A percentile compares a stretch with the other conserved stretches of the same genome.
Evolutionary conservation across 1,284 basidiomycete genomes (phyloP).

Genomic region (Malassezia obtusa): DNA sequence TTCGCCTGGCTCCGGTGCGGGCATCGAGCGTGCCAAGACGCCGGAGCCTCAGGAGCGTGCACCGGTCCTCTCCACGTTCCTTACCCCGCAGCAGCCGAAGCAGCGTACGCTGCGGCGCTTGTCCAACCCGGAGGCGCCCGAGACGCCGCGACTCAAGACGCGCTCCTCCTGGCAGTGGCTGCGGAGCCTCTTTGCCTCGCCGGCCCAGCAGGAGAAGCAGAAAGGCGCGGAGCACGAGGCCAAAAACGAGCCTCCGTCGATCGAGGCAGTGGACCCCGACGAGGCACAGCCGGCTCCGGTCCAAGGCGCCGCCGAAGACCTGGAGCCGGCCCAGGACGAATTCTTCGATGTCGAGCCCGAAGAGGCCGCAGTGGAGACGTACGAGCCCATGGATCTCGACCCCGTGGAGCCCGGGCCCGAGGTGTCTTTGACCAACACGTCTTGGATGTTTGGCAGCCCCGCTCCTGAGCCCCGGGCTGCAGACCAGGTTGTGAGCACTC

Average conservation of each 20-base stretch:
- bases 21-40: not conserved
- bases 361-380: not conserved
- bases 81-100: slow-evolving; percentile 4
- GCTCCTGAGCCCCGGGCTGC: not conserved
- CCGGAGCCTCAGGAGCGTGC: not conserved
- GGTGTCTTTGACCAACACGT: not conserved
- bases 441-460: not conserved
- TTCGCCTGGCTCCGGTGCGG: not conserved
- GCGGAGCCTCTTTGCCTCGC: not conserved
- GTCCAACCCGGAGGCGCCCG: not conserved
- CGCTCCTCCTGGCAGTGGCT: slow-evolving; percentile 15
- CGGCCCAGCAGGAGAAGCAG: not conserved
- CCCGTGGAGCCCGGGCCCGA: not conserved
- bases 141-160: not conserved
- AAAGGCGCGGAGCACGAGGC: not conserved
- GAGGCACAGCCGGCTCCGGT: no score
- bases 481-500: not conserved
- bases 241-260: no score
- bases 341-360: not conserved
- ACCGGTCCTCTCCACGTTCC: not conserved
- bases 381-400: not conserved
- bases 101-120: slow-evolving; percentile 1
- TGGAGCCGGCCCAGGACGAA: not conserved
- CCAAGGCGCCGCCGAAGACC: no score
- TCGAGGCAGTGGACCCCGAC: no score